Evolutionary conservation across 2,329 filamentous ascomycete species (phyloP).

Genomic region (Massarina eburnea): DNA sequence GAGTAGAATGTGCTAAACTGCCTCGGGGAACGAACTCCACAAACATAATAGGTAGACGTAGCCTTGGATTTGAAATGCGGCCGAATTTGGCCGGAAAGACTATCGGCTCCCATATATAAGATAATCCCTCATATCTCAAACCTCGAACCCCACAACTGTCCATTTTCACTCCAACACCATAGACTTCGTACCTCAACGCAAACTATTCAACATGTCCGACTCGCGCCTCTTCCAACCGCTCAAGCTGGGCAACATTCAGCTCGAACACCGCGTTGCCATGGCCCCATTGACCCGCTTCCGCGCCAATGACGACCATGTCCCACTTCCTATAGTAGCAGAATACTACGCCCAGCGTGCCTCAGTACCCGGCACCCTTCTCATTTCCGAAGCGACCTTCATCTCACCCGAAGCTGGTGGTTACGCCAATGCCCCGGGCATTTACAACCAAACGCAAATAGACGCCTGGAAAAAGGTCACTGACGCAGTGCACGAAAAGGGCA

Average conservation of each 20-base stretch:
- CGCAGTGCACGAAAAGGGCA: conserved; percentile 64
- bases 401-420: conserved; percentile 51
- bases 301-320: conserved; percentile 52
- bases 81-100: conserved; percentile 16
- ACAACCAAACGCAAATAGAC: conserved; percentile 48
- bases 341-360: conserved; percentile 59
- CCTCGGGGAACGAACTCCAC: no score
- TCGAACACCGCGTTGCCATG: conserved; percentile 40
- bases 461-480: conserved; percentile 64
- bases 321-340: conserved; percentile 45
- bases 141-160: neutral
- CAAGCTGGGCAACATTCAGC: conserved; percentile 35
- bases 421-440: conserved; percentile 60
- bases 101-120: neutral
- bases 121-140: conserved; percentile 12
- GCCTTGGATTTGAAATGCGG: conserved; percentile 11
- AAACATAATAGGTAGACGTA: no score
- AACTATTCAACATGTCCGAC: conserved; percentile 22
- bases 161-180: neutral
- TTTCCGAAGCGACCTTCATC: conserved; percentile 60
- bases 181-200: neutral
- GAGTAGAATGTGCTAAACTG: no score
- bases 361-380: conserved; percentile 58
- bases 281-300: conserved; percentile 45
- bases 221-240: conserved; percentile 40